Conservation (phyloP, 1,284 basidiomycete genomes). For the Cerioporus squamosus region DNA sequence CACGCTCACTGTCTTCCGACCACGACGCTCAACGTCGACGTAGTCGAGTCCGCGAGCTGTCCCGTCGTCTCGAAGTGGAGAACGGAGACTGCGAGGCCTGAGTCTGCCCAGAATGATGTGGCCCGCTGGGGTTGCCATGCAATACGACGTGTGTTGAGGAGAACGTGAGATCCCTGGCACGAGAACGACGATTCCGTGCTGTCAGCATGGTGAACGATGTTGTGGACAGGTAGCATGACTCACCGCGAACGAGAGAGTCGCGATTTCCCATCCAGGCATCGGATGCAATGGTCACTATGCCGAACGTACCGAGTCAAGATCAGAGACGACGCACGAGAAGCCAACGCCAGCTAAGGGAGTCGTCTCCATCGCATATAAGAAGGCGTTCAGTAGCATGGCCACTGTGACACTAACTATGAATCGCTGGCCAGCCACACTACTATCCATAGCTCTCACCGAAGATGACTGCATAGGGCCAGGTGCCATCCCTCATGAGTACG, state of each 20-base stretch:
- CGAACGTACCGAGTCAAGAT: not conserved
- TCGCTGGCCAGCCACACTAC: too few species aligned
- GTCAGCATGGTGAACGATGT: too few species aligned
- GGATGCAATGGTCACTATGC: not conserved
- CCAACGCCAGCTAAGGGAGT: conserved; percentile 11
- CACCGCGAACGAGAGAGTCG: conserved; percentile 19
- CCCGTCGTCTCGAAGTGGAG: not conserved
- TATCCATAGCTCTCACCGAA: conserved; percentile 14
- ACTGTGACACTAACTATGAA: not conserved
- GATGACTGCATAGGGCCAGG: conserved; percentile 44
- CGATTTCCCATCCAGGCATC: not conserved
- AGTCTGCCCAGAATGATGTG: not conserved
- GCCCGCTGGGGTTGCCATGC: not conserved
- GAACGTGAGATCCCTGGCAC: conserved; percentile 24
- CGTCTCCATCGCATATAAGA: conserved; percentile 15
- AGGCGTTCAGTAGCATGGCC: conserved; percentile 15
- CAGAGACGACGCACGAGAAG: conserved; percentile 10
- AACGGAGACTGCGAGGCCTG: too few species aligned
- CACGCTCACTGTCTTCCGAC: too few species aligned
- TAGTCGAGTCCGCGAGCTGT: too few species aligned
- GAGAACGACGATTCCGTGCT: not conserved
- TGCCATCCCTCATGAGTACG: conserved; percentile 41
- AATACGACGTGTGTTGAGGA: conserved; percentile 16
- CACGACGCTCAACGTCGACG: too few species aligned
- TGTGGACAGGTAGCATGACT: not conserved